Evolutionary conservation across 2,329 filamentous ascomycete genomes (phyloP), one percentile per base, ranked within the genome.

Genomic region (Claviceps pusilla): DNA sequence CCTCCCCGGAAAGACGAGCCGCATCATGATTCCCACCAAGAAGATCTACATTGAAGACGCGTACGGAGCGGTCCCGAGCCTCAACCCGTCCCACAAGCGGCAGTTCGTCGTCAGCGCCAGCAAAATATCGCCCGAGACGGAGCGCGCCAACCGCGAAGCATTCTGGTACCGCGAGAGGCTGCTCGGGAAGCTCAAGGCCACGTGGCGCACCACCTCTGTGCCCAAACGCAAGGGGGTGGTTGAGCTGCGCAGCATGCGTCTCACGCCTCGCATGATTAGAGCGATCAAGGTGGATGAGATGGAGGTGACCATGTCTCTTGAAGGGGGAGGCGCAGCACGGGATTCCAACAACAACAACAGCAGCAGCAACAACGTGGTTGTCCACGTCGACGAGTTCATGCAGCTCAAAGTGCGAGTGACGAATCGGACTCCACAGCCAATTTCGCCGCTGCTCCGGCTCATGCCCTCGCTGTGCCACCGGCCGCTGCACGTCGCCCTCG

Each of bases 161-260:
- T 96, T 96, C 66, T 96, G 90, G 90, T 95, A 89, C 67, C 81
- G 89, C 16, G 87, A 95, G 66, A 82, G 81, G 63, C 77, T 96
- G 2, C 76, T 96, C 3, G 83, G 85, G 56, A 74, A 76, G 46
- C 70, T 95, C 10, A 76, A 75, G 31, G 89, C 84, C 0, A 79
- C 76, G 0, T 96, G 90, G 90, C 79, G 73, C 54, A 80, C 80
- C 0, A 72, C 60, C 1, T 72, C 73, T 1, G 72, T 72, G 1
- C 72, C 73, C 0, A 67, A 70, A 48, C 76, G 84, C 43, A 70
- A 73, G 48, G 90, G 90, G 3, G 74, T 73, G 1, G 78, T 96
- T 52, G 88, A 95, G 64, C 71, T 95, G 4, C 82, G 89, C 46
- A 82, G 80, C 39, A 79, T 95, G 49, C 78, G 86, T 10, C 73